Evolutionary conservation across 257 asterid species (phyloP), one percentile per base, ranked within the genome.

Genomic region (Petunia secreta): DNA sequence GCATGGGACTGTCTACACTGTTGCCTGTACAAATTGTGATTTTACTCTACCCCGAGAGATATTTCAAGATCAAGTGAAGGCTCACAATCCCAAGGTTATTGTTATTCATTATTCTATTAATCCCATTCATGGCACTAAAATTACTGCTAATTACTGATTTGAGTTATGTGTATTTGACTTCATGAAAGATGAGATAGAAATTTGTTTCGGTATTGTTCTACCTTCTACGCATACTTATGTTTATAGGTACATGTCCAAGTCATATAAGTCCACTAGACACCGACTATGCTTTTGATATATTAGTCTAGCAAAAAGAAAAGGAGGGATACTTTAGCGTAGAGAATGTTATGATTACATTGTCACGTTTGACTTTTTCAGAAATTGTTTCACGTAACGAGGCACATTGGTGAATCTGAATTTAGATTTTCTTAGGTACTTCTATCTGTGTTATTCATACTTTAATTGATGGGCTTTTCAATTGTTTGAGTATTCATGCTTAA

Each of bases 41-140:
- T 91, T 85, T 87, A 89, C 99, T 81, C 38, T 93, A 80, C 83
- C 96, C 79, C 92, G 99, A 85, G 84, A 86, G 81, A 83, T 86
- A 66, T 95, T 95, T 85, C 98, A 93, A 85, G 98, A 92, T 82
- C 91, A 91, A 85, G 97, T 95, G 83, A 95, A 92, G 90, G 91
- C 92, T 85, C 94, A 88, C 73, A 95, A 95, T 83, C 91, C 91
- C 25, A 89, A 92, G 98, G 99, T 95, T 82, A 77, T 91, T 83
- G 62, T 83, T 82, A 58, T 68, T 58, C 76, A 48, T 8, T 67
- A 37, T 8, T 46, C 46, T 34, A 1, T 74, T 62, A 5, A 36
- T 73, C 6, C 59, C 77, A 48, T 11, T 10, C 44, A 34, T 3
- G 1, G 16, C 44, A 36, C 52, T 73, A 46, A 50, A 52, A 50